These are phyloP conservation scores for Calonectria leucothoes DNA, from an alignment of 2,329 filamentous ascomycete species.

Conservation along the genomic window DNA sequence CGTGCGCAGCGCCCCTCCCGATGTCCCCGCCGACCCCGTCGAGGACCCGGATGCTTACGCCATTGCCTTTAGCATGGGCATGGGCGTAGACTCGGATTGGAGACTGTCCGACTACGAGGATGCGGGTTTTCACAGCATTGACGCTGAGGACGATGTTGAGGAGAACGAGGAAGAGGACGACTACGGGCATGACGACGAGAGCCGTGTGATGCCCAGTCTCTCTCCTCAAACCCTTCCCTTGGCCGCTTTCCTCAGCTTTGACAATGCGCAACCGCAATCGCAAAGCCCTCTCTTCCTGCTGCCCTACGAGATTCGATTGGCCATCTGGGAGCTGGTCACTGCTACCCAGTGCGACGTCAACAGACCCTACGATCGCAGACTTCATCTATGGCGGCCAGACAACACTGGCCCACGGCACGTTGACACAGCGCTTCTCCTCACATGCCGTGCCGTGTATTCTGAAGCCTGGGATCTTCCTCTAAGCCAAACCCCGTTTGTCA, in stretches of 20 bases:
- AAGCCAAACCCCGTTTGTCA: constrained; percentile 7
- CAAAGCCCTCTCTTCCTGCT: constrained; percentile 2
- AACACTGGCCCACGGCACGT: not conserved
- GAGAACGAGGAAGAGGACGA: not conserved
- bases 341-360: constrained; percentile 4
- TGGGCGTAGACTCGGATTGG: too few relatives aligned
- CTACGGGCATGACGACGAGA: not conserved
- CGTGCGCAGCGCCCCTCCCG: not conserved
- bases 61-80: not conserved
- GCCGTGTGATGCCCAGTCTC: not conserved
- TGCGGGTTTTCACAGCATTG: not conserved
- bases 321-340: constrained; percentile 1
- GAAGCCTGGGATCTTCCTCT: constrained; percentile 21
- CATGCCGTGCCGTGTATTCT: constrained; percentile 15
- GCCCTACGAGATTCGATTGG: constrained; percentile 7
- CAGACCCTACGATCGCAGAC: not conserved
- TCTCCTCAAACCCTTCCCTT: not conserved
- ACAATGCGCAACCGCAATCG: not conserved
- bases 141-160: not conserved
- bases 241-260: not conserved
- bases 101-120: too few relatives aligned
- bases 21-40: not conserved
- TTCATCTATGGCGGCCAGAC: constrained; percentile 3
- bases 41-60: not conserved
- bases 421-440: constrained; percentile 9